phyloP scores from a whole-genome alignment of 2,329 filamentous ascomycete species.

The Cercospora sp. region DNA sequence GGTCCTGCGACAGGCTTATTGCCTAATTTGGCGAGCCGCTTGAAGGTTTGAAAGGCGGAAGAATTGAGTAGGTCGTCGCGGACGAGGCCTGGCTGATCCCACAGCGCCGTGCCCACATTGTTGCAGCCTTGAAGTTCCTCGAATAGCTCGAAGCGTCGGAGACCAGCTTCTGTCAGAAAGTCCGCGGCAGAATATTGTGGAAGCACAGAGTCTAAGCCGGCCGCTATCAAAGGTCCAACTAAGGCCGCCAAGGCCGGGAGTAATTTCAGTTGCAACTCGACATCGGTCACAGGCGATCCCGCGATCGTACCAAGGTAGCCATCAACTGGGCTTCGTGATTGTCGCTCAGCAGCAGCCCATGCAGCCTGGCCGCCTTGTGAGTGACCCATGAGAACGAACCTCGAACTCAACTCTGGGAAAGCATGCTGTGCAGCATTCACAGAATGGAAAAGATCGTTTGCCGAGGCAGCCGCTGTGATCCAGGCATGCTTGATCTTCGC shows the following conservation, averaged over 20 bases:
- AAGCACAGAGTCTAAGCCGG: not conserved
- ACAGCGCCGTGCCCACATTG: too few relatives aligned
- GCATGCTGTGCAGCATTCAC: not conserved
- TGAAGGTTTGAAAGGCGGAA: too few relatives aligned
- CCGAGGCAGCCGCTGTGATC: not conserved
- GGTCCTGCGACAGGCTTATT: too few relatives aligned
- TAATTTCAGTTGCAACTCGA: not conserved
- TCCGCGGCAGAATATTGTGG: too few relatives aligned
- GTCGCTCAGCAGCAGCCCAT: not conserved
- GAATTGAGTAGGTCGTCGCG: too few relatives aligned
- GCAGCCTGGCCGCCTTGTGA: not conserved
- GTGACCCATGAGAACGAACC: not conserved
- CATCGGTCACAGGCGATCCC: slow-evolving; percentile 15
- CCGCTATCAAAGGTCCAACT: not conserved
- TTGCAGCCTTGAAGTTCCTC: too few relatives aligned
- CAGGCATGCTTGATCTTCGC: not conserved
- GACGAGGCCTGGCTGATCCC: too few relatives aligned
- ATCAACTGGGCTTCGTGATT: not conserved
- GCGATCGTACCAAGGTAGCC: slow-evolving; percentile 10
- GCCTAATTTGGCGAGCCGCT: too few relatives aligned
- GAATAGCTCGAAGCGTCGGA: too few relatives aligned
- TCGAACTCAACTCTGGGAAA: not conserved
- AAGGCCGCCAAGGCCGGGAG: not conserved
- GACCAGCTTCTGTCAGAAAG: too few relatives aligned
- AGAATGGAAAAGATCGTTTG: not conserved